Base-by-base conservation (phyloP, 2,329 filamentous ascomycete genomes). In the Elsinoe ampelina region DNA sequence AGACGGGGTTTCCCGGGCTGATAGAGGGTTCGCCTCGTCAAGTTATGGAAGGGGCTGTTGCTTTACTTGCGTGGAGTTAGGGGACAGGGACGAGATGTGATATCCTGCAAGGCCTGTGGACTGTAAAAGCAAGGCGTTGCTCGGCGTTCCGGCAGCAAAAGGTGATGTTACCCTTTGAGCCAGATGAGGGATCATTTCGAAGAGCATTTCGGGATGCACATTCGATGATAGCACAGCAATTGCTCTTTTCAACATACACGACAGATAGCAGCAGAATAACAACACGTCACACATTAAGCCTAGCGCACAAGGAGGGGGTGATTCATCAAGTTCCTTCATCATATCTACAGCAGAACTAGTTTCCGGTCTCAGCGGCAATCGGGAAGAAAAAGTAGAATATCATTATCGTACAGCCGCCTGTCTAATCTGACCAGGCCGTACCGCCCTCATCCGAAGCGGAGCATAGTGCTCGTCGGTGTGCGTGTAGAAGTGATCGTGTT, bases 261-360 rank as follows among this genome's bases (percentile, higher is more conserved):
- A 30, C 26, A 30, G 26, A 5, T 30, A 30, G 26, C 26, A 30
- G 26, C 26, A 30, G 26, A 3, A 30, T 30, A 30, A 26, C 26
- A 5, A 30, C 7, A 30, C 26, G 5, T n/a, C 36, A 17, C 36
- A n/a, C 10, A 12, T 19, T 2, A n/a, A 45, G 11, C 19, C 11
- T 20, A 12, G 2, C 32, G 30, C 26, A 50, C 26, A 36, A 35
- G 1, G 1, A 20, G 20, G 6, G 15, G 5, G 22, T 35, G 38
- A 30, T 43, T 32, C 35, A 19, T 32, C 10, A 26, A 39, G n/a
- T 45, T 35, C 22, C 12, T 41, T 56, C 41, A 36, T 56, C 12
- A 47, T 56, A 56, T 56, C 30, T 56, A 56, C 54, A 56, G 15
- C 30, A 55, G 39, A 34, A 55, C 26, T 55, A 43, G 22, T 30